Conservation (phyloP, 2,329 filamentous ascomycete species). For the Colletotrichum sp. region DNA sequence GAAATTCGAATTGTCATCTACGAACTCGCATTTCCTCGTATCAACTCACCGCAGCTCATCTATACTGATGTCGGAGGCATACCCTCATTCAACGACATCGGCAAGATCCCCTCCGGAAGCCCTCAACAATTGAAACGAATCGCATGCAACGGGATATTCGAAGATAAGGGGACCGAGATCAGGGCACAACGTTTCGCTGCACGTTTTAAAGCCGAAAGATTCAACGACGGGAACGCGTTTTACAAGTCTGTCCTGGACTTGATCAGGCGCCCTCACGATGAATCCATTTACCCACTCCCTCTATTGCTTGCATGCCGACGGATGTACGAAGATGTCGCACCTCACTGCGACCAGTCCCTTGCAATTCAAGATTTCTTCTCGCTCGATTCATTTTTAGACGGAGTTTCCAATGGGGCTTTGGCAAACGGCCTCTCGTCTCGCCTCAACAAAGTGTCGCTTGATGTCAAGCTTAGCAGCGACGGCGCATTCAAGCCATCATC, state of each 20-base stretch:
- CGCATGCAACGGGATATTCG: not conserved
- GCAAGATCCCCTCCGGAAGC: not conserved
- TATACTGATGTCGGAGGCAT: not conserved
- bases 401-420: not conserved
- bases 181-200: not conserved
- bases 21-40: not conserved
- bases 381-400: not conserved
- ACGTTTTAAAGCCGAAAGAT: not conserved
- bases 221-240: not conserved
- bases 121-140: not conserved
- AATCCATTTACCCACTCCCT: not conserved
- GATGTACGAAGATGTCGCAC: slow-evolving; percentile 1
- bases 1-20: not conserved
- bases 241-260: too few relatives aligned
- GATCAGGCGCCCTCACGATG: not conserved
- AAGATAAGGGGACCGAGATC: not conserved
- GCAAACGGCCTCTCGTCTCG: not conserved
- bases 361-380: not conserved
- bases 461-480: not conserved
- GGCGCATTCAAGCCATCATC: slow-evolving; percentile 3
- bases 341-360: slow-evolving; percentile 1
- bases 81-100: not conserved
- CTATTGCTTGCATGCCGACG: not conserved
- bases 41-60: not conserved
- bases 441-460: not conserved